Base-by-base conservation (phyloP, 169 alveolate species). In the Eimeria sp. region DNA sequence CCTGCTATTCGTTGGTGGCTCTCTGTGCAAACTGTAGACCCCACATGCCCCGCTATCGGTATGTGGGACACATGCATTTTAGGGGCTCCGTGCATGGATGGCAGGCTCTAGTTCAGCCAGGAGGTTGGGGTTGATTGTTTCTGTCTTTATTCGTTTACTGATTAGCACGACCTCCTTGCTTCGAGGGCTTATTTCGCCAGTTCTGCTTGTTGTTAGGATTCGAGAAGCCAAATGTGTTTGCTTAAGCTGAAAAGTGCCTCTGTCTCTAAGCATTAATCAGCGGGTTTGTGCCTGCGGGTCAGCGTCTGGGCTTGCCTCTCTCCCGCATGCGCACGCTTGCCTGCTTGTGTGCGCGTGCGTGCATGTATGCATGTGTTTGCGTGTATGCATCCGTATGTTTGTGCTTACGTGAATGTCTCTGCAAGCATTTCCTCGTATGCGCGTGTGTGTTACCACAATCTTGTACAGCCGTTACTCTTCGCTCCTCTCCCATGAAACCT, bases 1-100 rank as follows among this genome's bases (percentile, higher is more conserved):
- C 89, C 40, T 76, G 85, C 89, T 85, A 93, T 68, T 82, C 93
- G 18, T 46, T 93, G n/a, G 91, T 93, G 60, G 91, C 95, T n/a
- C 77, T 93, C 93, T 71, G 88, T 46, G 88, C 88, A 18, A 62
- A 87, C 43, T 78, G 93, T 77, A 71, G 96, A 33, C 64, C 96
- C 49, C 96, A 93, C 93, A 64, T 93, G 30, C 96, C 96, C 3
- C 96, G 96, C 58, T 93, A 93, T 43, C 46, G 77, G 96, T 93
- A 46, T 11, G 96, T 27, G 58, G 62, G 40, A 13, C 37, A 37
- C 33, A 10, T 46, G 68, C 6, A 27, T 40, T 33, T 54, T 13
- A 10, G 66, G 6, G 89, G 54, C 27, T 77, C n/a, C 11, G 62
- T 77, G 87, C 62, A 37, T 10, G 87, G 14, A n/a, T 4, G 46